A percentile compares a stretch with the other conserved stretches of the same genome.
Evolutionary conservation across 2,329 filamentous ascomycete species (phyloP).

Genomic region (Zalaria sp.): DNA sequence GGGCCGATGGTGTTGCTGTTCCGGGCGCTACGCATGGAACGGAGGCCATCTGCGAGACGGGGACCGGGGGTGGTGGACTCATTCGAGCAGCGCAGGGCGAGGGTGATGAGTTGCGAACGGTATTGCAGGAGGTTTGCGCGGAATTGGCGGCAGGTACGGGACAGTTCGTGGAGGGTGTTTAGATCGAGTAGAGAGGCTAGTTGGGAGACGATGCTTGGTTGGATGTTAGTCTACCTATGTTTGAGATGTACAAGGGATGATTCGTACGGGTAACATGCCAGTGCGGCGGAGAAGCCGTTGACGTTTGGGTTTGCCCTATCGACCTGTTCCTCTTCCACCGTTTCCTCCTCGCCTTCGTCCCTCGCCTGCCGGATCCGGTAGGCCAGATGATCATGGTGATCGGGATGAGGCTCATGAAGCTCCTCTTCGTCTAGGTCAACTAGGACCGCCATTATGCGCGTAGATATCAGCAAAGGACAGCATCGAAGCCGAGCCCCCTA

Average conservation of each 20-base stretch:
- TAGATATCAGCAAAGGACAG: neutral
- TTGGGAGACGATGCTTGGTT: conserved; percentile 56
- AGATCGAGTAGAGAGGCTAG: conserved; percentile 70
- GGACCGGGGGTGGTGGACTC: conserved; percentile 44
- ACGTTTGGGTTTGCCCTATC: conserved; percentile 33
- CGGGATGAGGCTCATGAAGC: conserved; percentile 11
- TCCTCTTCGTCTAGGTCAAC: conserved; percentile 27
- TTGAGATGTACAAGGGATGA: conserved; percentile 1
- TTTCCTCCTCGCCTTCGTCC: neutral
- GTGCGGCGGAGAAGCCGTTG: conserved; percentile 46
- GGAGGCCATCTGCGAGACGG: conserved; percentile 30
- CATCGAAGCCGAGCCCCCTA: neutral
- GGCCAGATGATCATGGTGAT: conserved; percentile 10
- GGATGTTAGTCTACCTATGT: neutral
- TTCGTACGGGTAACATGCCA: conserved; percentile 57
- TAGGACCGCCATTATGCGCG: conserved; percentile 26
- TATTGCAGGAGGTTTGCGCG: conserved; percentile 67
- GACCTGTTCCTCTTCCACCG: conserved; percentile 3
- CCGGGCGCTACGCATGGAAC: conserved; percentile 10
- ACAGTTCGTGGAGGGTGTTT: conserved; percentile 72
- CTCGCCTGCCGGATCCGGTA: conserved; percentile 2
- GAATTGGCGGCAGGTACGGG: conserved; percentile 67
- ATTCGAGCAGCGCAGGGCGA: conserved; percentile 68
- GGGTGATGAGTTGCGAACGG: conserved; percentile 55
- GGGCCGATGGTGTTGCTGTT: conserved; percentile 12